phyloP scores from a whole-genome alignment of 768 basidiomycete genomes.

The Russula foetens region DNA sequence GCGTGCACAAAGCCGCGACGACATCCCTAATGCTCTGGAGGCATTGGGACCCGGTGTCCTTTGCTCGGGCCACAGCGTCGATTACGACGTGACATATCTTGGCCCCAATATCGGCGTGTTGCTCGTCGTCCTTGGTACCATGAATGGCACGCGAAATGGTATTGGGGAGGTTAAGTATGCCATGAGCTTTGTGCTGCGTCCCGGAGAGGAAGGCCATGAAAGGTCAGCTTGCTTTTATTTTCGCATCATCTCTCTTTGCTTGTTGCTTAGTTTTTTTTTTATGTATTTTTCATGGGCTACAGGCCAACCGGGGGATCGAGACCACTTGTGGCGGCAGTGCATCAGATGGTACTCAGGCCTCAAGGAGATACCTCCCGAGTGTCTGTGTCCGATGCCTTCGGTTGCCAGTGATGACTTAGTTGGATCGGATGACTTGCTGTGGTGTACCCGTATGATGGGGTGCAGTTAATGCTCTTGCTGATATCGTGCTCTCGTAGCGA shows the following conservation, averaged over 20 bases:
- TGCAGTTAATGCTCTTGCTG: too few species aligned
- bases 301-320: not conserved
- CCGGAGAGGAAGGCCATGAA: not conserved
- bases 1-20: constrained; percentile 3
- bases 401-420: not conserved
- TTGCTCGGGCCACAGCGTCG: not conserved
- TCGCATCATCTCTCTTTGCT: not conserved
- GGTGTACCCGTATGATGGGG: too few species aligned
- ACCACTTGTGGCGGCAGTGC: constrained; percentile 10
- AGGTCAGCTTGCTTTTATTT: not conserved
- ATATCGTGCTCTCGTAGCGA: too few species aligned
- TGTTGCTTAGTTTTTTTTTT: not conserved
- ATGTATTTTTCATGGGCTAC: not conserved
- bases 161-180: not conserved
- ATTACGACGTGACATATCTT: constrained; percentile 10
- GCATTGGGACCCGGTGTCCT: not conserved
- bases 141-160: not conserved
- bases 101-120: not conserved
- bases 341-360: constrained; percentile 11
- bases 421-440: not conserved
- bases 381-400: not conserved
- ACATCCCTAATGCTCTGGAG: not conserved
- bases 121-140: constrained; percentile 6
- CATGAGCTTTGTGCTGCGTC: constrained; percentile 11
- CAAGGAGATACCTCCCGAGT: not conserved